Conservation (phyloP, 2,329 filamentous ascomycete genomes). For the Botryotinia narcissicola region DNA sequence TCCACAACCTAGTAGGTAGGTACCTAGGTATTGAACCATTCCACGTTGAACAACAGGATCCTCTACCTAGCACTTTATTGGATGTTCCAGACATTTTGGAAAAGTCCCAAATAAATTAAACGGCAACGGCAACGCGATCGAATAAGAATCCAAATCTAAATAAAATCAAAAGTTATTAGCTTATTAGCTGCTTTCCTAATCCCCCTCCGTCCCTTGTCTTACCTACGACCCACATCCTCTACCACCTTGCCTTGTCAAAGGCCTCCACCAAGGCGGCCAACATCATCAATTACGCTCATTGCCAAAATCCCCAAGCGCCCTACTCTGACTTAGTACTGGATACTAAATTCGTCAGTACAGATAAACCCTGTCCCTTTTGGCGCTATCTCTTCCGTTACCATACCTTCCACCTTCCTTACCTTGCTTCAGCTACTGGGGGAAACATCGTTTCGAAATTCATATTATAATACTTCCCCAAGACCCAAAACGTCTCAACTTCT, state of each 20-base stretch:
- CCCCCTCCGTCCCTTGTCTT: constrained; percentile 8
- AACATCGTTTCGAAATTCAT: constrained; percentile 26
- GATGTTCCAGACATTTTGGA: neutral
- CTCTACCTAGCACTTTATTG: neutral
- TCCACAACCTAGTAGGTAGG: neutral
- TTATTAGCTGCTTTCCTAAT: neutral
- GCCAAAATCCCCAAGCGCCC: constrained; percentile 21
- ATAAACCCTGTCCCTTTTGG: constrained; percentile 27
- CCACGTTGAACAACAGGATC: constrained; percentile 5
- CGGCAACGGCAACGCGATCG: neutral
- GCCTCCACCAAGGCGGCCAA: constrained; percentile 11
- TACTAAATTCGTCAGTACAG: constrained; percentile 21
- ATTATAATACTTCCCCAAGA: constrained; percentile 35
- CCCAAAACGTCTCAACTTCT: constrained; percentile 22
- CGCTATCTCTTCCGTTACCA: constrained; percentile 24
- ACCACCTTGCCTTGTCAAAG: constrained; percentile 4
- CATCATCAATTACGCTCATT: constrained; percentile 20
- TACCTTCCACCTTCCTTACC: constrained; percentile 17
- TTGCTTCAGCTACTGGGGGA: constrained; percentile 26
- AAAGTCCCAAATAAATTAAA: neutral
- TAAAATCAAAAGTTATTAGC: neutral
- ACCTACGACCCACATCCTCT: constrained; percentile 14
- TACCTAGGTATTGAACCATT: neutral
- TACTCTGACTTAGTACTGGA: constrained; percentile 18
- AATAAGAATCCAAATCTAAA: neutral